Evolutionary conservation across 257 asterid genomes (phyloP).

Genomic region (Cordia subcordata): DNA sequence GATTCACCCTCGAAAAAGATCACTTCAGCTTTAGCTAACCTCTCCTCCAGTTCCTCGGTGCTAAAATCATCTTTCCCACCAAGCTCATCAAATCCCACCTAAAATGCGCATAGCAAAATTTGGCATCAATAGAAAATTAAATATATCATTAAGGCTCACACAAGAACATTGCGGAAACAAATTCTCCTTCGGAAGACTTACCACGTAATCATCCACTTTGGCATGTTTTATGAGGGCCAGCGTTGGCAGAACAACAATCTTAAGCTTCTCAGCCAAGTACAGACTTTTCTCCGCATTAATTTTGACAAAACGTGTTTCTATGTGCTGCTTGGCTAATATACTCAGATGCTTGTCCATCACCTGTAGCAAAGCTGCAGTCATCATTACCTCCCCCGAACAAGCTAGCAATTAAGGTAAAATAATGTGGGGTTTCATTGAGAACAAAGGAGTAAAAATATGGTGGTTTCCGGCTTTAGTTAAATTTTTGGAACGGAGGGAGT

Average conservation of each 20-base stretch:
- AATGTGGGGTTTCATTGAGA: no score
- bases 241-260: constrained; percentile 87
- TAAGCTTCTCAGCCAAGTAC: constrained; percentile 83
- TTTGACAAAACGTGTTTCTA: constrained; percentile 90
- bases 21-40: constrained; percentile 78
- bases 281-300: constrained; percentile 93
- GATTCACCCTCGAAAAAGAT: constrained; percentile 71
- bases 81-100: constrained; percentile 98
- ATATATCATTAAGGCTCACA: neutral
- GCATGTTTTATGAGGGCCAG: constrained; percentile 85
- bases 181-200: constrained; percentile 25
- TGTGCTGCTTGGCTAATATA: constrained; percentile 79
- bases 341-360: constrained; percentile 91
- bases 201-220: constrained; percentile 95
- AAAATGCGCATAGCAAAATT: constrained; percentile 9
- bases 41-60: constrained; percentile 91
- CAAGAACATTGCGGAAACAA: neutral
- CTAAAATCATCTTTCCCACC: constrained; percentile 89
- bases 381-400: no score
- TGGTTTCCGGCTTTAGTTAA: no score
- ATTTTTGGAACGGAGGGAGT: neutral
- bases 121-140: constrained; percentile 8
- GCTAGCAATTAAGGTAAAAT: no score
- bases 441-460: no score
- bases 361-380: constrained; percentile 35